Percentiles rank a stretch among this genome's conserved stretches.
These are phyloP conservation scores for Schizosaccharomyces octosporus DNA, from an alignment of 805 yeast species.

Conservation along the genomic window DNA sequence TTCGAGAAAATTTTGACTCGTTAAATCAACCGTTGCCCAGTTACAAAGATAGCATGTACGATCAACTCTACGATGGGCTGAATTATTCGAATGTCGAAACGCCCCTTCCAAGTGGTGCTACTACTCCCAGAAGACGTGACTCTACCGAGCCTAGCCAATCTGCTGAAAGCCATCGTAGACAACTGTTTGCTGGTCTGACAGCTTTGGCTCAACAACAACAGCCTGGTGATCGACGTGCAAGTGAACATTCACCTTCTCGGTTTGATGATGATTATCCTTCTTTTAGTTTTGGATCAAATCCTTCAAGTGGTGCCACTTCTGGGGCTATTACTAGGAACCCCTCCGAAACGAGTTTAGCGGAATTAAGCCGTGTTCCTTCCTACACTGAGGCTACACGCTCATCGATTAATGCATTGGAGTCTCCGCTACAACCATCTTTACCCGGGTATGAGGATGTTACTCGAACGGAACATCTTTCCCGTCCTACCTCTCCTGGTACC, in stretches of 20 bases:
- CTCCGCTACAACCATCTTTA: neutral
- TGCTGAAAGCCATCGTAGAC: constrained; percentile 15
- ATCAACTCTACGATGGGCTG: constrained; percentile 48
- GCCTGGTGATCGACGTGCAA: constrained; percentile 3
- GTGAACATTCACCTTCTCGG: neutral
- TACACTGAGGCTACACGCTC: neutral
- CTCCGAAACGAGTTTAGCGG: neutral
- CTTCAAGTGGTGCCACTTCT: neutral
- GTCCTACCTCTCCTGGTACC: neutral
- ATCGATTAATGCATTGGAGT: neutral
- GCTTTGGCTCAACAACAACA: constrained; percentile 16
- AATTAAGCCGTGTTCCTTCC: constrained; percentile 1
- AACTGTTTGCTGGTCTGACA: constrained; percentile 17
- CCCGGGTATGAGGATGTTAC: constrained; percentile 1
- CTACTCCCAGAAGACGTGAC: constrained; percentile 17
- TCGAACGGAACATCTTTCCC: neutral
- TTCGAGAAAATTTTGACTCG: constrained; percentile 41
- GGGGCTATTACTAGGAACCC: neutral
- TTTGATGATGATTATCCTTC: neutral
- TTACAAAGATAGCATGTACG: constrained; percentile 61
- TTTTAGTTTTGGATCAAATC: neutral
- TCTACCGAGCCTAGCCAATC: constrained; percentile 11
- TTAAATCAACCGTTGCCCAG: constrained; percentile 51
- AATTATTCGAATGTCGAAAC: constrained; percentile 17
- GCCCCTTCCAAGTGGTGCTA: constrained; percentile 16